phyloP scores from a whole-genome alignment of 352 stramenopile species.

The Thraustotheca clavata region DNA sequence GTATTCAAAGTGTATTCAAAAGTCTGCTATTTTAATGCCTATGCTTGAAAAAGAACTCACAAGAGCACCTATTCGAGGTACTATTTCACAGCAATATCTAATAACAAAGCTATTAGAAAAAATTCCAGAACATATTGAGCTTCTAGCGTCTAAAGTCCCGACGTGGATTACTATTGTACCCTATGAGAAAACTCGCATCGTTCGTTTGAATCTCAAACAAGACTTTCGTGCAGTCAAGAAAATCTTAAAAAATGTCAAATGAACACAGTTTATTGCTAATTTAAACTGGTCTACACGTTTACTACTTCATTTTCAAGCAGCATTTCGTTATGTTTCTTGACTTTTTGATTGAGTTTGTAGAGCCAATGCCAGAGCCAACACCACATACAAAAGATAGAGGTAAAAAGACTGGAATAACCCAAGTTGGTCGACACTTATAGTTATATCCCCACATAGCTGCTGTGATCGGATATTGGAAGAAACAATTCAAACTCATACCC shows the following conservation, averaged over 20 bases:
- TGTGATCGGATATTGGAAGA: constrained; percentile 36
- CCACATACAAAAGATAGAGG: constrained; percentile 31
- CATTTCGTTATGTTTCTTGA: constrained; percentile 27
- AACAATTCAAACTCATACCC: constrained; percentile 33
- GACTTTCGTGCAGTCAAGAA: constrained; percentile 13
- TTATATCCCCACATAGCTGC: constrained; percentile 33
- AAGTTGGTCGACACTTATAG: constrained; percentile 23
- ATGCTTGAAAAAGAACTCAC: constrained; percentile 41
- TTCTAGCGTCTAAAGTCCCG: constrained; percentile 57
- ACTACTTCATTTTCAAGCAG: constrained; percentile 21
- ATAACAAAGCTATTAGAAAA: constrained; percentile 26
- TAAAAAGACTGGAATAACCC: constrained; percentile 30
- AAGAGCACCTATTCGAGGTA: constrained; percentile 32
- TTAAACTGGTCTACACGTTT: too few species aligned
- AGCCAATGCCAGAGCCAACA: constrained; percentile 28
- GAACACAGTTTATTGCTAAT: too few species aligned
- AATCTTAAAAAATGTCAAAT: too few species aligned
- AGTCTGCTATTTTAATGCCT: constrained; percentile 43
- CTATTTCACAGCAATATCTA: background rate
- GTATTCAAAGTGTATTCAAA: constrained; percentile 52
- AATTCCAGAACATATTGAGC: constrained; percentile 56
- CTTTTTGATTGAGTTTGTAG: constrained; percentile 29
- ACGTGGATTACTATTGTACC: constrained; percentile 66
- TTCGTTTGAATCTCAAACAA: constrained; percentile 14
- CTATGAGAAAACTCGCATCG: constrained; percentile 26